A percentile compares a stretch with the other conserved stretches of the same genome.
These are phyloP conservation scores for Ceratocystis huliohia DNA, from an alignment of 2,329 filamentous ascomycete genomes.

Conservation along the genomic window DNA sequence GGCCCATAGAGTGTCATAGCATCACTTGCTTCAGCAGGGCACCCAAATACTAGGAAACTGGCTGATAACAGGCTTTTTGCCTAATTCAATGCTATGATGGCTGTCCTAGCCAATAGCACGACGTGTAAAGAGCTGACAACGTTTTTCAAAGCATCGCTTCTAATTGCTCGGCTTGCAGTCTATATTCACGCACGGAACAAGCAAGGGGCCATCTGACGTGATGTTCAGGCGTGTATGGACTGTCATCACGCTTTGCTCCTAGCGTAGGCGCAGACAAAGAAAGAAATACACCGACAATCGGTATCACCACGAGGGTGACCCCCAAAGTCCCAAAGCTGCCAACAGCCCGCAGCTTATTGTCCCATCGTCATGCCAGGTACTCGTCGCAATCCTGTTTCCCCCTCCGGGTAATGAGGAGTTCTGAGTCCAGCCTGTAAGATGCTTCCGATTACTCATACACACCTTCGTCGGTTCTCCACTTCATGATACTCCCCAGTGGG, in stretches of 20 bases:
- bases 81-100: neutral
- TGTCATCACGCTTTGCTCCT: neutral
- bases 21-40: neutral
- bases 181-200: neutral
- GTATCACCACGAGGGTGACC: neutral
- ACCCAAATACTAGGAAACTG: neutral
- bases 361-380: neutral
- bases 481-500: neutral
- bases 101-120: neutral
- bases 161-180: neutral
- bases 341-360: neutral
- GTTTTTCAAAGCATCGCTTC: neutral
- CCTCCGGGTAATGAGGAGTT: neutral
- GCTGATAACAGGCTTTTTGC: constrained; percentile 3
- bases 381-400: constrained; percentile 23
- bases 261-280: neutral
- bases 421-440: neutral
- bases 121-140: constrained; percentile 1
- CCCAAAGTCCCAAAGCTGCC: neutral
- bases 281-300: neutral
- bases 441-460: neutral
- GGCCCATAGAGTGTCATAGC: neutral
- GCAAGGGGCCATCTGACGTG: neutral
- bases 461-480: constrained; percentile 26
- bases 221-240: neutral